Percentiles rank a stretch among this genome's conserved stretches.
Evolutionary conservation across 129 eudicot species (phyloP).

Genomic region (Saposhnikovia divaricata): DNA sequence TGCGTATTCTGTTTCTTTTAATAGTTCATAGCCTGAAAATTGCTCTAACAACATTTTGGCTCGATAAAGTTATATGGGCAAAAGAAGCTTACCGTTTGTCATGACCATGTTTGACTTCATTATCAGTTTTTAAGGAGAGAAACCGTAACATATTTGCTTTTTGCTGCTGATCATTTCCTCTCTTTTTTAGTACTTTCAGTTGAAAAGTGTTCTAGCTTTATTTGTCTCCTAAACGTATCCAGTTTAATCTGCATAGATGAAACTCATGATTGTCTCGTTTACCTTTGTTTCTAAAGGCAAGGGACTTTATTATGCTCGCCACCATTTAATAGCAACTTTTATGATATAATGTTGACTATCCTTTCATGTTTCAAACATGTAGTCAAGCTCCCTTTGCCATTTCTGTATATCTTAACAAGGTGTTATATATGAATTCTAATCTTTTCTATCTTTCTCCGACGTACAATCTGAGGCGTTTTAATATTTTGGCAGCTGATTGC

Average conservation of each 20-base stretch:
- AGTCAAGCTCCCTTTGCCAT: background rate
- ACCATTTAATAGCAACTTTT: too few species aligned
- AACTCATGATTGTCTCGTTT: too few species aligned
- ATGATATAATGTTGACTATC: background rate
- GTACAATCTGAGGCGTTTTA: background rate
- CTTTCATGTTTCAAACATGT: background rate
- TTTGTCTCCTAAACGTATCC: background rate
- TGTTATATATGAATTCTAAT: too few species aligned
- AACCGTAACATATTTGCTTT: too few species aligned
- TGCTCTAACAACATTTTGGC: background rate
- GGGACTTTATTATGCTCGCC: too few species aligned
- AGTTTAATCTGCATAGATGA: background rate
- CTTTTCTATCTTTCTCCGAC: too few species aligned
- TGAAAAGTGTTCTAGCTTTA: background rate
- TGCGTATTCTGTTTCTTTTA: conserved; percentile 1
- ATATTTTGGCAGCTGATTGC: conserved; percentile 48
- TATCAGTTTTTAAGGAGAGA: background rate
- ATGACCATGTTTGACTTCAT: background rate
- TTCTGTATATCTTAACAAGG: too few species aligned
- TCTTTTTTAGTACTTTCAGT: background rate
- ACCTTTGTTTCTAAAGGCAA: too few species aligned
- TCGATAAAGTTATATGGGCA: background rate
- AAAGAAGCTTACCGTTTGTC: background rate
- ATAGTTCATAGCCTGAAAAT: background rate
- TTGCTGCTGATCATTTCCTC: background rate